Evolutionary conservation across 1,139 yeast species (phyloP).

Genomic region (Geotrichum fermentans): DNA sequence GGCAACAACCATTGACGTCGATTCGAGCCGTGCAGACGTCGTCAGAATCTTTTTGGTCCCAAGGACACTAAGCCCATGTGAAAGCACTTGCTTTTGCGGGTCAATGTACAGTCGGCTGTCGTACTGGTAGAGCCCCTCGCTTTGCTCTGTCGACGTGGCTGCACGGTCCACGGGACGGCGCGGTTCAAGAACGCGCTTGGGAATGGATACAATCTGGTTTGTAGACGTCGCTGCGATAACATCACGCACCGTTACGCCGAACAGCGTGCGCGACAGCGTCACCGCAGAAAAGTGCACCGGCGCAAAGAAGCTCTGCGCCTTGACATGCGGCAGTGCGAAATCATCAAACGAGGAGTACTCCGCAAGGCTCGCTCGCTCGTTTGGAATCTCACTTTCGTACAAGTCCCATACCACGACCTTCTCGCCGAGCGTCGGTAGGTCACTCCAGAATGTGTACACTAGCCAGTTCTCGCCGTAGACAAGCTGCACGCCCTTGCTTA

Average conservation of each 20-base stretch:
- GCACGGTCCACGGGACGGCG: conserved; percentile 46
- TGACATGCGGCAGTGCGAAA: conserved; percentile 43
- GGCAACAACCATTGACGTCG: conserved; percentile 69
- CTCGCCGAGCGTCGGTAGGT: conserved; percentile 49
- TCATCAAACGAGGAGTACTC: conserved; percentile 40
- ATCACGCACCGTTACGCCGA: conserved; percentile 71
- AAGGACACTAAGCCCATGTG: conserved; percentile 40
- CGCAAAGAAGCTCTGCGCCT: conserved; percentile 54
- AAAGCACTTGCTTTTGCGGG: conserved; percentile 39
- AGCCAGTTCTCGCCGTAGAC: conserved; percentile 83
- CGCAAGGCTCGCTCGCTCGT: conserved; percentile 38
- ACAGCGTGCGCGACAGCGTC: conserved; percentile 57
- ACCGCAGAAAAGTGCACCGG: conserved; percentile 49
- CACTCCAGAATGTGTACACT: conserved; percentile 59
- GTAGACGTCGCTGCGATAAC: conserved; percentile 51
- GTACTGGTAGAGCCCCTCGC: conserved; percentile 63
- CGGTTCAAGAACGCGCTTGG: conserved; percentile 45
- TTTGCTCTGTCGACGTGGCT: conserved; percentile 51
- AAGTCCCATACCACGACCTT: conserved; percentile 71
- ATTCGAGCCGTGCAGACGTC: conserved; percentile 69
- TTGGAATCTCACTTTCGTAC: conserved; percentile 58
- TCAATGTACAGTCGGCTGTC: conserved; percentile 49
- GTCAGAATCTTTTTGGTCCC: conserved; percentile 41
- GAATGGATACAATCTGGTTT: conserved; percentile 67
- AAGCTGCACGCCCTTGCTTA: conserved; percentile 46